Base-by-base conservation (phyloP, 1,284 basidiomycete genomes). In the Nidula niveotomentosa region DNA sequence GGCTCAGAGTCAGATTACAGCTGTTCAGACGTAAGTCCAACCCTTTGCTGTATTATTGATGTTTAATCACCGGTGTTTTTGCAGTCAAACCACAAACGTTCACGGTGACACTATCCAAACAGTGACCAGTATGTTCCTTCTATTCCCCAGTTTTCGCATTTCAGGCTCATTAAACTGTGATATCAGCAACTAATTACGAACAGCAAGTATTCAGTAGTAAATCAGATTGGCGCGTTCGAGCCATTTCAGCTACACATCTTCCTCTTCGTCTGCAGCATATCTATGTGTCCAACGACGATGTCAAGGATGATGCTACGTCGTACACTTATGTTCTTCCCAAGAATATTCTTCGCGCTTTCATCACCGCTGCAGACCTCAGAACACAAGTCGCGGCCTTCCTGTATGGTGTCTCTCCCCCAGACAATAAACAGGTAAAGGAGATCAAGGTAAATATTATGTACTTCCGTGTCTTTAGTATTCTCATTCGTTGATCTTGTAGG, bases 391-490 rank as follows among this genome's bases (percentile, higher is more conserved):
- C 94, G 0, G 96, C 90, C 0, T 97, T 89, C 79, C 71, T 99
- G 58, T 99, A 97, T 69, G 97, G 97, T 59, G 80, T 82, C 8
- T 96, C 93, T 17, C 96, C 97, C 6, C 84, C 93, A 1, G 96
- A 99, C 74, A 98, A 98, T 79, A 92, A 93, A 61, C 94, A 96
- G 70, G 97, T 99, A 61, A 98, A 98, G 77, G 97, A 99, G 77
- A 92, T 99, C 76, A 97, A 96, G 80, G 82, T 83, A 41, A 54
- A 55, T 30, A 37, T 43, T 13, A 45, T 44, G 9, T 10, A 52
- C 12, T 34, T 41, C 6, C 44, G 37, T 17, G 13, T 37, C 12
- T 23, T 47, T 50, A 37, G 17, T 46, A 15, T 56, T 48, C 35
- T 57, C 44, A 33, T 56, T 15, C 51, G 56, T 44, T 48, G 37